A percentile compares a stretch with the other conserved stretches of the same genome.
These are phyloP conservation scores for Digitaria exilis DNA, from an alignment of 202 grass and related monocot species.

Conservation along the genomic window DNA sequence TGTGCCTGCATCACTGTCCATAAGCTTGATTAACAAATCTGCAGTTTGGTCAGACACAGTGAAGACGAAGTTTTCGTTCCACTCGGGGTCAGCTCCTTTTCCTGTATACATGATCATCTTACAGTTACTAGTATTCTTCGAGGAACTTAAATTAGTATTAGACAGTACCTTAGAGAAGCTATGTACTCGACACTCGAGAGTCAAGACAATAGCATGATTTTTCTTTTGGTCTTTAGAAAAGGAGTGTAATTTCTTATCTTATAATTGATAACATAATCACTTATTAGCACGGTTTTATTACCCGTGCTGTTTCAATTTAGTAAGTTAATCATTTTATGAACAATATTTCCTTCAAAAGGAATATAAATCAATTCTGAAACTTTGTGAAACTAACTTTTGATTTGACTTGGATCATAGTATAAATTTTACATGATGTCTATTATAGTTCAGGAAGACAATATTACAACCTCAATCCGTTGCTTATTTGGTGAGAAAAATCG, in stretches of 20 bases:
- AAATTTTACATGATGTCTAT: neutral
- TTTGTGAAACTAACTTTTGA: neutral
- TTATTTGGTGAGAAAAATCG: too few relatives aligned
- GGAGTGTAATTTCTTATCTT: neutral
- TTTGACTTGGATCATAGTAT: slow-evolving; percentile 8
- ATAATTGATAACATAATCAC: neutral
- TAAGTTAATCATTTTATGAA: neutral
- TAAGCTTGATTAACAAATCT: slow-evolving; percentile 83
- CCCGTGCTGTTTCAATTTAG: neutral
- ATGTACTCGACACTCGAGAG: neutral
- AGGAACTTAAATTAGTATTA: slow-evolving; percentile 13
- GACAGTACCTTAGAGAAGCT: neutral
- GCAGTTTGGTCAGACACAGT: slow-evolving; percentile 58
- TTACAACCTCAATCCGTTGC: neutral
- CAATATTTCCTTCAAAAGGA: neutral
- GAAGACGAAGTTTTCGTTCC: slow-evolving; percentile 98
- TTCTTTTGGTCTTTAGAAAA: neutral
- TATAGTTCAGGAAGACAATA: neutral
- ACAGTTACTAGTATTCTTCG: neutral
- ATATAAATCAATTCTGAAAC: neutral
- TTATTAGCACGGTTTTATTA: neutral
- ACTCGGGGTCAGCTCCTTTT: slow-evolving; percentile 88
- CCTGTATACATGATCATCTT: slow-evolving; percentile 50
- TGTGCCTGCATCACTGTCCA: slow-evolving; percentile 76
- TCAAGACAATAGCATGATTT: neutral